Evolutionary conservation across 2,329 filamentous ascomycete genomes (phyloP).

Genomic region (Hymenoscyphus fructigenus): DNA sequence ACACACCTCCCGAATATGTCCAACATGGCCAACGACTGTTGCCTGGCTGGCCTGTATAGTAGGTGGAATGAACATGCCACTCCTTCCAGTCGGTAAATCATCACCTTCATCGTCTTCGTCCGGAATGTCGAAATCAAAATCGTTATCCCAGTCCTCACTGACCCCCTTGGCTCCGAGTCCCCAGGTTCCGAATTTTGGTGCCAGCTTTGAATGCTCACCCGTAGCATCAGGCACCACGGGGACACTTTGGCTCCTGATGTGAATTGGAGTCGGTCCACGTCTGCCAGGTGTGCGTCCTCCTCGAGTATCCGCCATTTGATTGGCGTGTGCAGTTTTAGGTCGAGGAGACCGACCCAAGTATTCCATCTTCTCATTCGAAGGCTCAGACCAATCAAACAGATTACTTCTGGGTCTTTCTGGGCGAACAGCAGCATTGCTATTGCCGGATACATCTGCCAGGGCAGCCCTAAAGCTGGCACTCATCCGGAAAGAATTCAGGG

Average conservation of each 20-base stretch:
- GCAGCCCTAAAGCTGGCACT: slow-evolving; percentile 55
- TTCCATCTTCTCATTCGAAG: slow-evolving; percentile 61
- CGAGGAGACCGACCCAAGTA: slow-evolving; percentile 58
- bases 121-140: slow-evolving; percentile 68
- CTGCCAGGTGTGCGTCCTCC: slow-evolving; percentile 68
- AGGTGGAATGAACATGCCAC: slow-evolving; percentile 69
- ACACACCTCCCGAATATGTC: slow-evolving; percentile 79
- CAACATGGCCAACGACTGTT: slow-evolving; percentile 78
- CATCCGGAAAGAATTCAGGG: slow-evolving; percentile 50
- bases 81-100: slow-evolving; percentile 39
- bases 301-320: slow-evolving; percentile 68
- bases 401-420: slow-evolving; percentile 61
- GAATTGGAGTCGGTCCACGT: slow-evolving; percentile 62
- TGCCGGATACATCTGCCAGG: slow-evolving; percentile 50
- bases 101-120: slow-evolving; percentile 40
- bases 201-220: slow-evolving; percentile 50
- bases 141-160: slow-evolving; percentile 87
- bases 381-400: slow-evolving; percentile 78
- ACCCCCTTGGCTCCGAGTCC: slow-evolving; percentile 74
- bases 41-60: slow-evolving; percentile 80
- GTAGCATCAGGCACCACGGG: slow-evolving; percentile 65
- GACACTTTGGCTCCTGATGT: slow-evolving; percentile 79
- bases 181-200: slow-evolving; percentile 77
- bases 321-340: slow-evolving; percentile 74
- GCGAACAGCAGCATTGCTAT: slow-evolving; percentile 34